Percentiles rank a stretch among this genome's conserved stretches.
Evolutionary conservation across 2,329 filamentous ascomycete genomes (phyloP).

Genomic region (Microcera coccophila): DNA sequence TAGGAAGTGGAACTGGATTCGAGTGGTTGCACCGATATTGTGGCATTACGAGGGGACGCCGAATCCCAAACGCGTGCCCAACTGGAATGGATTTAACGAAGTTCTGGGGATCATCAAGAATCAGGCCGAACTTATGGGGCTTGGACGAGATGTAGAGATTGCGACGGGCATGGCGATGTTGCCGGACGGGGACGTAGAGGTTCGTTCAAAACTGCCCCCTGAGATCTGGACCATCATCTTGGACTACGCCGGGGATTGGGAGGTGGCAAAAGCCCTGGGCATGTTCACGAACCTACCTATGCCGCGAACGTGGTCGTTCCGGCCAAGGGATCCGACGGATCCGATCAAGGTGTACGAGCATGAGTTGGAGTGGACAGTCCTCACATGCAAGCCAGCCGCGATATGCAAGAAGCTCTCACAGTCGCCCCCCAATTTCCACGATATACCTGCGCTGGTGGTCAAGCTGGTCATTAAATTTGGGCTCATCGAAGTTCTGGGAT

Average conservation of each 20-base stretch:
- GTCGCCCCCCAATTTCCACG: constrained; percentile 64
- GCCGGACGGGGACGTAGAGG: constrained; percentile 30
- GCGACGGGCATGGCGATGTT: constrained; percentile 39
- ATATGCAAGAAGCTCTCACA: constrained; percentile 71
- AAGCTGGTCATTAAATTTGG: constrained; percentile 91
- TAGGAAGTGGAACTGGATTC: constrained; percentile 82
- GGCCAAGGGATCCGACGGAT: constrained; percentile 57
- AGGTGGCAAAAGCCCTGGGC: constrained; percentile 74
- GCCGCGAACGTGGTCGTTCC: constrained; percentile 64
- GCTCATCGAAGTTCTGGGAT: constrained; percentile 72
- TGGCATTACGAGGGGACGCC: constrained; percentile 67
- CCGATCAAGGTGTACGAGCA: constrained; percentile 69
- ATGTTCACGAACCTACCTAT: constrained; percentile 74
- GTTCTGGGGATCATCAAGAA: constrained; percentile 73
- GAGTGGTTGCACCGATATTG: constrained; percentile 73
- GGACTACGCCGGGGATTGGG: constrained; percentile 84
- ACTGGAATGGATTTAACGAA: constrained; percentile 65
- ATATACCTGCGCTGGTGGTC: constrained; percentile 75
- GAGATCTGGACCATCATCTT: constrained; percentile 90
- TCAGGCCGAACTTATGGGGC: constrained; percentile 68
- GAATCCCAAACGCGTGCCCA: constrained; percentile 50
- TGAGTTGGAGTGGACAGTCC: constrained; percentile 79
- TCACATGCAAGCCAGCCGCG: constrained; percentile 65
- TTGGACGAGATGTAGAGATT: constrained; percentile 66
- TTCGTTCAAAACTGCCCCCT: constrained; percentile 59